Conservation (phyloP, 129 eudicot genomes). For the Tagetes erecta region DNA sequence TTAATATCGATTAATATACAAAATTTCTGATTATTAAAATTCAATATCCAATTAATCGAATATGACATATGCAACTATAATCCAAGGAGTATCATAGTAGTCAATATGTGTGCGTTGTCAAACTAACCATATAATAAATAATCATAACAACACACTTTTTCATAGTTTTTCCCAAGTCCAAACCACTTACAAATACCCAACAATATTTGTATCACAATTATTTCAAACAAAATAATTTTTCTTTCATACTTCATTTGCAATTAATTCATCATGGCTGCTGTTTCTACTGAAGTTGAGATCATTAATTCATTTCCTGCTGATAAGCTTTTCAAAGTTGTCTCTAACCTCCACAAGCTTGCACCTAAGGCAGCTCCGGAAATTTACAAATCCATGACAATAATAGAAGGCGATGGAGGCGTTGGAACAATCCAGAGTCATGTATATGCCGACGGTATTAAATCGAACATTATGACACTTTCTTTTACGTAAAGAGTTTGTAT, state of each 20-base stretch:
- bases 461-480: background rate
- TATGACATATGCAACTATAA: no score
- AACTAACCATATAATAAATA: background rate
- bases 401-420: conserved; percentile 48
- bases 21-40: no score
- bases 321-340: conserved; percentile 10
- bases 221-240: background rate
- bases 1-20: no score
- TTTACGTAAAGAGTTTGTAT: background rate
- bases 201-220: background rate
- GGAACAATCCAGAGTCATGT: conserved; percentile 36
- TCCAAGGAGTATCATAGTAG: no score
- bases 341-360: conserved; percentile 32
- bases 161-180: background rate
- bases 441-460: conserved; percentile 43
- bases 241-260: background rate
- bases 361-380: conserved; percentile 43
- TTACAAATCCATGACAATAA: conserved; percentile 40
- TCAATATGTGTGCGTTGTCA: conserved; percentile 9
- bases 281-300: conserved; percentile 23
- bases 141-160: background rate
- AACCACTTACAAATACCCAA: conserved; percentile 19
- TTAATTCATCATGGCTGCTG: conserved; percentile 16
- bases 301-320: conserved; percentile 21
- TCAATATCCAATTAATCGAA: no score